Conservation (phyloP, 345 rosid genomes). For the Brassica incana region DNA sequence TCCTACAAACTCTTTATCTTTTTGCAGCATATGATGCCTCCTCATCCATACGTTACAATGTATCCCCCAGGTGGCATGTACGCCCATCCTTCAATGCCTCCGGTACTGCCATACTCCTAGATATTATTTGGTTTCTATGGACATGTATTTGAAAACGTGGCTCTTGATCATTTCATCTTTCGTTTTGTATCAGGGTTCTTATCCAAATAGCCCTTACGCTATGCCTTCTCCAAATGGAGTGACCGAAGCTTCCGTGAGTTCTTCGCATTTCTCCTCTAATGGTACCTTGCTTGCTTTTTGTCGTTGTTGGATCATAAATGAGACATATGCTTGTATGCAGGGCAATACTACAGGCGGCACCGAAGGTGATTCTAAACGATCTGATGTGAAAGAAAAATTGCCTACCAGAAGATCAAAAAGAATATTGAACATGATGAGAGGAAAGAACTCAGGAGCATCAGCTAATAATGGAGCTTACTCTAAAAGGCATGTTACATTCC, state of each 20-base stretch:
- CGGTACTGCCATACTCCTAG: conserved; percentile 47
- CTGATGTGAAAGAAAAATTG: conserved; percentile 88
- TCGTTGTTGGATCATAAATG: conserved; percentile 23
- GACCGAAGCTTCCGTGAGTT: conserved; percentile 73
- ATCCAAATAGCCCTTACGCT: conserved; percentile 92
- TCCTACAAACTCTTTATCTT: not conserved
- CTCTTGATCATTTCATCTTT: not conserved
- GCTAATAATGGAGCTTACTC: conserved; percentile 85
- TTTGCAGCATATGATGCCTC: conserved; percentile 95
- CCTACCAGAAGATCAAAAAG: conserved; percentile 97
- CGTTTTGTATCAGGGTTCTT: conserved; percentile 71
- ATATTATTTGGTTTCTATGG: conserved; percentile 19
- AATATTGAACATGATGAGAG: conserved; percentile 85
- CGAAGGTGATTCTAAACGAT: conserved; percentile 75
- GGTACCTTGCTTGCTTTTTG: conserved; percentile 1
- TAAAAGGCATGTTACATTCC: conserved; percentile 61
- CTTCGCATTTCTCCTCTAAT: conserved; percentile 27
- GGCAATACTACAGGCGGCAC: conserved; percentile 67
- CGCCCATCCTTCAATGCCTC: conserved; percentile 91
- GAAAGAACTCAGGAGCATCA: conserved; percentile 71
- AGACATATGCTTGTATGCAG: conserved; percentile 42
- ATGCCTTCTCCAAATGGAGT: conserved; percentile 93
- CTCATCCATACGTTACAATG: conserved; percentile 97
- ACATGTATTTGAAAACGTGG: conserved; percentile 7
- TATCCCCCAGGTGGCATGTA: conserved; percentile 97